Evolutionary conservation across 257 asterid species (phyloP).

Genomic region (Petrea volubilis): DNA sequence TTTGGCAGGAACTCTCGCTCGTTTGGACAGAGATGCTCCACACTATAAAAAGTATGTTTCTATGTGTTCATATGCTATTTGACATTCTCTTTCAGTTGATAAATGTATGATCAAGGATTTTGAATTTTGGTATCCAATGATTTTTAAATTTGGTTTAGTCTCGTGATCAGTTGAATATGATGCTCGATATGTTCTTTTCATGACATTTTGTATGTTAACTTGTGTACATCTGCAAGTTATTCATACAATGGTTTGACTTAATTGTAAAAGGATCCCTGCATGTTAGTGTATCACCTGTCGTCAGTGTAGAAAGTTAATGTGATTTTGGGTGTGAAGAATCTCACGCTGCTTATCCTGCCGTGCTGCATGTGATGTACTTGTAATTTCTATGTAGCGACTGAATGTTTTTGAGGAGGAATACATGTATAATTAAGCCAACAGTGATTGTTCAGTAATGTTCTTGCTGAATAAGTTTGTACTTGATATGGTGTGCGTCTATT

Average conservation of each 20-base stretch:
- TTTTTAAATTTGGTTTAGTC: not conserved
- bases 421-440: not conserved
- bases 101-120: constrained; percentile 15
- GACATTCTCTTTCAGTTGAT: constrained; percentile 11
- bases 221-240: not conserved
- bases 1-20: constrained; percentile 98
- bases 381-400: not conserved
- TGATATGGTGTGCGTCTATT: not conserved
- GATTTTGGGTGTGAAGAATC: constrained; percentile 16
- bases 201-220: not conserved
- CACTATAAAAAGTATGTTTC: constrained; percentile 79
- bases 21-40: constrained; percentile 99
- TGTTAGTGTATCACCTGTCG: constrained; percentile 4
- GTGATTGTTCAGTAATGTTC: not conserved
- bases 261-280: not conserved
- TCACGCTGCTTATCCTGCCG: not conserved
- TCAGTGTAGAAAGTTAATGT: not conserved
- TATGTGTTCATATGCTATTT: constrained; percentile 11
- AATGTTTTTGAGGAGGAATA: not conserved
- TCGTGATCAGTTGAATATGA: constrained; percentile 3
- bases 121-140: constrained; percentile 1
- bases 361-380: not conserved
- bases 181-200: not conserved
- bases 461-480: not conserved
- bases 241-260: not conserved